Evolutionary conservation across 345 rosid genomes (phyloP).

Genomic region (Syzygium grande): DNA sequence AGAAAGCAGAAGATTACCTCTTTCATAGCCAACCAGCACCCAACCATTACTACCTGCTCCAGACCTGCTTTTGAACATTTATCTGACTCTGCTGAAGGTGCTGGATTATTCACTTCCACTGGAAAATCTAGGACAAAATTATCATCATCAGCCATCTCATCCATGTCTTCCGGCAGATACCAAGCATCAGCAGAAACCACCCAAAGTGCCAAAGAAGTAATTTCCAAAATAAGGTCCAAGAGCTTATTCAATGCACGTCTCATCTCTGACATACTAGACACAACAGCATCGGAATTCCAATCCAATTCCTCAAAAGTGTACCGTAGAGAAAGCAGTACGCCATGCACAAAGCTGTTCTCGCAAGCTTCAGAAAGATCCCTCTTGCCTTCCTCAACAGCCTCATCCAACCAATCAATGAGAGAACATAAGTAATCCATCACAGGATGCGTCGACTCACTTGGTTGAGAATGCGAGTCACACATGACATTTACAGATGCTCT

Average conservation of each 20-base stretch:
- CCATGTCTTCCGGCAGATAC: constrained; percentile 75
- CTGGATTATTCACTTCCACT: constrained; percentile 23
- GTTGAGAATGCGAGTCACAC: constrained; percentile 33
- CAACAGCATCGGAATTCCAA: constrained; percentile 67
- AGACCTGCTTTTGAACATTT: constrained; percentile 21
- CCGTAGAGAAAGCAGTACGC: constrained; percentile 72
- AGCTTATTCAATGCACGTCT: constrained; percentile 62
- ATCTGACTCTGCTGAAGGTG: constrained; percentile 28
- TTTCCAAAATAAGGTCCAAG: constrained; percentile 60
- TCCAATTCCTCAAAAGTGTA: constrained; percentile 95
- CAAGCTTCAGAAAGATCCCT: constrained; percentile 82
- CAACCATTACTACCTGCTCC: constrained; percentile 90
- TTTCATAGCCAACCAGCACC: constrained; percentile 99
- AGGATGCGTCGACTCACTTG: constrained; percentile 28
- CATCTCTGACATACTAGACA: constrained; percentile 59
- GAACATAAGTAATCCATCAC: constrained; percentile 67
- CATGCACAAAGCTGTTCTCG: constrained; percentile 87
- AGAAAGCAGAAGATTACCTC: constrained; percentile 44
- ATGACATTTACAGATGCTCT: constrained; percentile 43
- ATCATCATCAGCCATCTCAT: constrained; percentile 71
- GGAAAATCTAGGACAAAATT: constrained; percentile 35
- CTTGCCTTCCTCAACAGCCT: constrained; percentile 66
- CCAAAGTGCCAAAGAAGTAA: constrained; percentile 88
- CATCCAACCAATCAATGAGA: constrained; percentile 69
- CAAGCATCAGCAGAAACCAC: constrained; percentile 98